phyloP scores from a whole-genome alignment of 164 flowering plant genomes.

The Magnolia kwangsiensis region DNA sequence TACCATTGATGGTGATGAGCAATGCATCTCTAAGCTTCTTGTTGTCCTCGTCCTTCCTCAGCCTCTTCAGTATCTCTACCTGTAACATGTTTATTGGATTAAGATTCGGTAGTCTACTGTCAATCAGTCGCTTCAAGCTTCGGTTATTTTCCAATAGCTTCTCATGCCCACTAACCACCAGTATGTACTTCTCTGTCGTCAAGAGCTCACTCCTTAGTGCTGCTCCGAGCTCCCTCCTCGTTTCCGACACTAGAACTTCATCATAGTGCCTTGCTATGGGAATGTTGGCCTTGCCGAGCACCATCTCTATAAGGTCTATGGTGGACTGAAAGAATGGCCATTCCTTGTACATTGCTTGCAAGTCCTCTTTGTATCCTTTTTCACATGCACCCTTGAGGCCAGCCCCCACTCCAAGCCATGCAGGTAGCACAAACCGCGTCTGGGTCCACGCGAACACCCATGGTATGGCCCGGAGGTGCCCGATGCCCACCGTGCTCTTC shows the following conservation, averaged over 20 bases:
- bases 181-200: constrained; percentile 60
- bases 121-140: constrained; percentile 71
- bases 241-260: constrained; percentile 72
- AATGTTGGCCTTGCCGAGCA: constrained; percentile 76
- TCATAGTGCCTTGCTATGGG: constrained; percentile 81
- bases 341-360: constrained; percentile 78
- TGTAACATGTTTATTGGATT: constrained; percentile 89
- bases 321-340: constrained; percentile 97
- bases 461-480: constrained; percentile 91
- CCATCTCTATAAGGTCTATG: constrained; percentile 94
- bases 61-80: constrained; percentile 76
- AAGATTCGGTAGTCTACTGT: constrained; percentile 75
- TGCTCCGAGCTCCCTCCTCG: constrained; percentile 60
- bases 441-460: constrained; percentile 99
- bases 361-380: constrained; percentile 63
- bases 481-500: constrained; percentile 71
- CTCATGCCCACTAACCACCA: constrained; percentile 73
- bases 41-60: constrained; percentile 73
- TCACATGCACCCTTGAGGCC: constrained; percentile 79
- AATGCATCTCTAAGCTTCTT: constrained; percentile 79
- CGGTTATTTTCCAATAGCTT: constrained; percentile 64
- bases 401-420: constrained; percentile 96
- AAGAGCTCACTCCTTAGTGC: constrained; percentile 63
- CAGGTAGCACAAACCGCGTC: constrained; percentile 87
- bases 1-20: constrained; percentile 89